Percentiles rank a stretch among this genome's conserved stretches.
Evolutionary conservation across 2,329 filamentous ascomycete species (phyloP).

Genomic region (Annulohypoxylon truncatum): DNA sequence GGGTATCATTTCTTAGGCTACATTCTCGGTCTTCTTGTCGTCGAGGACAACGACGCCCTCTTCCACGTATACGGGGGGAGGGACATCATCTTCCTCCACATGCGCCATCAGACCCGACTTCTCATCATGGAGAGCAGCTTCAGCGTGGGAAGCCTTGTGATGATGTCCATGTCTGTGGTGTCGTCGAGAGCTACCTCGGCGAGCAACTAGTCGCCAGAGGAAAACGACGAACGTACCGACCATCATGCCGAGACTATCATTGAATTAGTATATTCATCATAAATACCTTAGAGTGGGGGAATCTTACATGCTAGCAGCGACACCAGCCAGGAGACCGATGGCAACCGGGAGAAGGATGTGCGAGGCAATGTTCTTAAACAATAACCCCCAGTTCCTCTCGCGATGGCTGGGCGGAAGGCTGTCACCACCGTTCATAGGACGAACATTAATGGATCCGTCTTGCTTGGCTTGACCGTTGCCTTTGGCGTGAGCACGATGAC

Average conservation of each 20-base stretch:
- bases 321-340: conserved; percentile 75
- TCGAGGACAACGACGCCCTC: conserved; percentile 39
- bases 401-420: conserved; percentile 40
- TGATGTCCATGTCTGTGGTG: conserved; percentile 50
- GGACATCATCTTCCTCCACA: conserved; percentile 48
- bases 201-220: conserved; percentile 66
- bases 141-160: conserved; percentile 53
- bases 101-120: conserved; percentile 62
- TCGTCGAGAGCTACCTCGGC: conserved; percentile 55
- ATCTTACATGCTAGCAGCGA: conserved; percentile 72
- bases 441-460: background rate
- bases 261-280: conserved; percentile 44
- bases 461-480: conserved; percentile 27
- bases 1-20: conserved; percentile 42
- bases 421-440: conserved; percentile 33
- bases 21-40: conserved; percentile 47
- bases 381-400: conserved; percentile 57
- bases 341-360: conserved; percentile 75
- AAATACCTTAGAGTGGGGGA: background rate
- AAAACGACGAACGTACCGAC: conserved; percentile 71
- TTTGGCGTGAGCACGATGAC: conserved; percentile 37
- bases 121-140: conserved; percentile 58
- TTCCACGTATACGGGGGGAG: conserved; percentile 48
- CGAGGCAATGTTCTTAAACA: conserved; percentile 67
- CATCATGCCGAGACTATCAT: conserved; percentile 69